Evolutionary conservation across 805 yeast genomes (phyloP).

Genomic region (Hanseniaspora mollemarum): DNA sequence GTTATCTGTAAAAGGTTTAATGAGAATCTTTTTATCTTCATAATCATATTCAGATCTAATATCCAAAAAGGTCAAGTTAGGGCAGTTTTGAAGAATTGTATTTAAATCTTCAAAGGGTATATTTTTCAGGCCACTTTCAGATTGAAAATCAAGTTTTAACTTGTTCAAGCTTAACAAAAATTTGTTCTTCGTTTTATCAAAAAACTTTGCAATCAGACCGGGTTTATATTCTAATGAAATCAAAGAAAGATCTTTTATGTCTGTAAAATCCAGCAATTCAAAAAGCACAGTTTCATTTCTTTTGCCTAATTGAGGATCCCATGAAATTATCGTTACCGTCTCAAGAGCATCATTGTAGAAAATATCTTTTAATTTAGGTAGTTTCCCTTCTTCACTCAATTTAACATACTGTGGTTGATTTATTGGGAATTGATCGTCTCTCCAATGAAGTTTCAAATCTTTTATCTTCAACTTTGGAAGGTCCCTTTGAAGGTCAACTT

Average conservation of each 20-base stretch:
- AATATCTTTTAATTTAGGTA: conserved; percentile 28
- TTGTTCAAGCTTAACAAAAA: conserved; percentile 26
- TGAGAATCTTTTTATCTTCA: conserved; percentile 18
- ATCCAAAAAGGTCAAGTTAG: conserved; percentile 32
- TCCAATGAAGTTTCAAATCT: conserved; percentile 34
- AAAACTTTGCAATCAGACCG: conserved; percentile 28
- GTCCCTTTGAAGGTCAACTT: conserved; percentile 23
- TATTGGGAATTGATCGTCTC: conserved; percentile 32
- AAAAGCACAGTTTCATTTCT: conserved; percentile 30
- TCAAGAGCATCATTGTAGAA: conserved; percentile 31
- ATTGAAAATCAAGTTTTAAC: conserved; percentile 33
- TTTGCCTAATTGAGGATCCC: conserved; percentile 32
- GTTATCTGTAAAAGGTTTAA: conserved; percentile 24
- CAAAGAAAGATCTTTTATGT: conserved; percentile 33
- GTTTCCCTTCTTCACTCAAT: conserved; percentile 19
- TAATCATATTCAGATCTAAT: conserved; percentile 27
- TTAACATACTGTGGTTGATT: conserved; percentile 21
- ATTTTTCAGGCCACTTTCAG: conserved; percentile 29
- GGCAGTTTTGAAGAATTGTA: conserved; percentile 29
- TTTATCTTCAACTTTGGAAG: conserved; percentile 28
- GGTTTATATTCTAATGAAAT: conserved; percentile 32
- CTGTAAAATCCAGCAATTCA: conserved; percentile 31
- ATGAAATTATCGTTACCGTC: conserved; percentile 34
- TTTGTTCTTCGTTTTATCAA: conserved; percentile 22
- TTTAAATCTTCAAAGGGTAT: conserved; percentile 29